These are phyloP conservation scores for Microdochium bolleyi DNA, from an alignment of 2,329 filamentous ascomycete species.

Conservation along the genomic window DNA sequence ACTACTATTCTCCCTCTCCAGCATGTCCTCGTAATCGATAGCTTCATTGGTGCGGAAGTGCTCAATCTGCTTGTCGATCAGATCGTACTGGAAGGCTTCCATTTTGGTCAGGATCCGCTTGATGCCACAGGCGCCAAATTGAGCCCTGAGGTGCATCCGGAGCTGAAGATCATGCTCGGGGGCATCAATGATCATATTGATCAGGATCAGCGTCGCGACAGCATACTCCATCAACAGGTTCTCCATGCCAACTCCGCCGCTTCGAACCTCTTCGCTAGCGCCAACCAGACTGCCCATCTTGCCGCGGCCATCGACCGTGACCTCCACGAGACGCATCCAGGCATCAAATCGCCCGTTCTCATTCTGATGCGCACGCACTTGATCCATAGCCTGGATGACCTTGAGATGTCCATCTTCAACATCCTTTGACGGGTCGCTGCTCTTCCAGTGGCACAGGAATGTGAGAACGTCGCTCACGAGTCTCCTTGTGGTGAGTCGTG, in stretches of 20 bases:
- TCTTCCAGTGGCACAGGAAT: slow-evolving; percentile 90
- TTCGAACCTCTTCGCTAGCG: slow-evolving; percentile 91
- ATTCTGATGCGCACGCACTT: slow-evolving; percentile 77
- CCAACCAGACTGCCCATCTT: slow-evolving; percentile 99
- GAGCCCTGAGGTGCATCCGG: slow-evolving; percentile 87
- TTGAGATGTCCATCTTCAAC: slow-evolving; percentile 77
- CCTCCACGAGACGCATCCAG: slow-evolving; percentile 98
- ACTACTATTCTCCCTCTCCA: slow-evolving; percentile 84
- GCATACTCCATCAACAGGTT: slow-evolving; percentile 99
- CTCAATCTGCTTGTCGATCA: slow-evolving; percentile 97
- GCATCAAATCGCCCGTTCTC: slow-evolving; percentile 96
- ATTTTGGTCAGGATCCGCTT: slow-evolving; percentile 92
- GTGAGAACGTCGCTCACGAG: slow-evolving; percentile 94
- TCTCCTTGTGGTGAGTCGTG: slow-evolving; percentile 84
- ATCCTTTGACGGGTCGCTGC: not conserved
- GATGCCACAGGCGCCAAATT: slow-evolving; percentile 93
- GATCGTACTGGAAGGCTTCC: slow-evolving; percentile 96
- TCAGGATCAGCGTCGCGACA: slow-evolving; percentile 84
- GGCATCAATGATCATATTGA: slow-evolving; percentile 95
- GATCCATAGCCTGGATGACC: slow-evolving; percentile 87
- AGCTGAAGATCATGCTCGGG: slow-evolving; percentile 83
- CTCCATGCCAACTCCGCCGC: slow-evolving; percentile 96
- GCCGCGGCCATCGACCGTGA: slow-evolving; percentile 90
- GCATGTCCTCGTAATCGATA: slow-evolving; percentile 95
- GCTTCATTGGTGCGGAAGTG: slow-evolving; percentile 88